Base-by-base conservation (phyloP, 495 filamentous ascomycete species). In the Penicillium egyptiacum region DNA sequence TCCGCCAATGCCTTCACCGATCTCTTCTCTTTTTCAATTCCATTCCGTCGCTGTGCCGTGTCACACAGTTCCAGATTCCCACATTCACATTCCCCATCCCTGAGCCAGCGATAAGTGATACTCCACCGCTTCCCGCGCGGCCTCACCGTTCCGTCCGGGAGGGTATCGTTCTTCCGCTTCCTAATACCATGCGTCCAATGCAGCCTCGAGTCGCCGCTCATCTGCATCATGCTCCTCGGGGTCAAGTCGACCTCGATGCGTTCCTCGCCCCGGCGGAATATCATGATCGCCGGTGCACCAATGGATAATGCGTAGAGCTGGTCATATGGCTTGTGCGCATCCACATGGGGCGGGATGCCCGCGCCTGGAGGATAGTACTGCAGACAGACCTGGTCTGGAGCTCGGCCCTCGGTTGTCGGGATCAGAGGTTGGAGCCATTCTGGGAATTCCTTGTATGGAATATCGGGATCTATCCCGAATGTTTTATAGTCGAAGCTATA, bases 401-500 rank as follows among this genome's bases (percentile, higher is more conserved):
- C 67, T 8, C 73, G 70, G 9, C 50, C 14, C 47, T 76, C 73
- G 11, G 70, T 73, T 0, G 60, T 66, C 0, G 73, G 73, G 26
- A 76, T 70, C 0, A 76, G 66, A 11, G 73, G 70, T 20, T 65
- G 56, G 1, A 76, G 62, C 73, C 73, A 76, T 12, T 58, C 63
- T 0, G 73, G 73, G n/a, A 76, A 76, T 28, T 69, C 64, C 54
- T 72, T 73, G 57, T 69, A 74, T 0, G 70, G 71, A 19, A 76
- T 71, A 1, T 70, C 69, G 0, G 67, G 71, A 43, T 76, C 73
- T 37, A 76, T 65, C 3, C 62, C 70, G 44, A 76, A 76, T 14
- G 73, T 76, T 43, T 74, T 74, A 39, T 76, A 76, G 69, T 76
- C 71, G 62, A 76, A 76, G 26, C 67, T 68, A 55, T 76, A 76